phyloP scores from a whole-genome alignment of 1,284 basidiomycete species.

The Ustilago loliicola region DNA sequence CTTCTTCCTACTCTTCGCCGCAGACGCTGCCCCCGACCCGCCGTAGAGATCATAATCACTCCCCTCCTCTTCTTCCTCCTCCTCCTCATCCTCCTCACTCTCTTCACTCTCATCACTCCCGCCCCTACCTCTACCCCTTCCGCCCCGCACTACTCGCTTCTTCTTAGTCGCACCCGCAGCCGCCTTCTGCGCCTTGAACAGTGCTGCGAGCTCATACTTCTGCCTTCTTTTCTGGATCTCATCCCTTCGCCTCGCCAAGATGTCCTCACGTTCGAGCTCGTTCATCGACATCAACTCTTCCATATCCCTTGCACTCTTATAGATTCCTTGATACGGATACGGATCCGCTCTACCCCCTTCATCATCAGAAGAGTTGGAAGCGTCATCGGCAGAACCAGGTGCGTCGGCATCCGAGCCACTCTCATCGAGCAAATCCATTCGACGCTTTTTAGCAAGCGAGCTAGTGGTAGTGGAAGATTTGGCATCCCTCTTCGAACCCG shows the following conservation, averaged over 20 bases:
- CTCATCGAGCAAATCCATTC: conserved; percentile 63
- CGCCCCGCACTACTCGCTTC: conserved; percentile 25
- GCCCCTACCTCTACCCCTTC: conserved; percentile 71
- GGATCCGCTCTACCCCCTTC: conserved; percentile 14
- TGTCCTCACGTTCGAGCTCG: conserved; percentile 88
- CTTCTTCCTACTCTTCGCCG: conserved; percentile 84
- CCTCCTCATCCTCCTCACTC: conserved; percentile 79
- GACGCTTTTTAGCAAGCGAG: conserved; percentile 42
- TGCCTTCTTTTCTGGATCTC: conserved; percentile 84
- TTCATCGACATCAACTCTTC: conserved; percentile 82
- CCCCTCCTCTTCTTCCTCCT: conserved; percentile 78
- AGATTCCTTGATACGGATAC: conserved; percentile 91
- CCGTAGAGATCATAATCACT: conserved; percentile 72
- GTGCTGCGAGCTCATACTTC: conserved; percentile 80
- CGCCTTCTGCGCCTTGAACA: conserved; percentile 79
- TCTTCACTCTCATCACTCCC: conserved; percentile 74
- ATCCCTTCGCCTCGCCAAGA: conserved; percentile 83
- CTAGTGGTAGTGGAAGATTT: conserved; percentile 10
- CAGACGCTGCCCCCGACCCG: conserved; percentile 79
- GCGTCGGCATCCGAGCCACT: conserved; percentile 41
- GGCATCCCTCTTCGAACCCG: conserved; percentile 56
- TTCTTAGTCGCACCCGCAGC: conserved; percentile 53
- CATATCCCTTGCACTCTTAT: conserved; percentile 84
- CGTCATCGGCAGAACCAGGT: conserved; percentile 21
- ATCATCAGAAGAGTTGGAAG: conserved; percentile 6